Evolutionary conservation across 208 protist genomes (phyloP), one percentile per base, ranked within the genome.

Genomic region (Wallacemonas collosoma): DNA sequence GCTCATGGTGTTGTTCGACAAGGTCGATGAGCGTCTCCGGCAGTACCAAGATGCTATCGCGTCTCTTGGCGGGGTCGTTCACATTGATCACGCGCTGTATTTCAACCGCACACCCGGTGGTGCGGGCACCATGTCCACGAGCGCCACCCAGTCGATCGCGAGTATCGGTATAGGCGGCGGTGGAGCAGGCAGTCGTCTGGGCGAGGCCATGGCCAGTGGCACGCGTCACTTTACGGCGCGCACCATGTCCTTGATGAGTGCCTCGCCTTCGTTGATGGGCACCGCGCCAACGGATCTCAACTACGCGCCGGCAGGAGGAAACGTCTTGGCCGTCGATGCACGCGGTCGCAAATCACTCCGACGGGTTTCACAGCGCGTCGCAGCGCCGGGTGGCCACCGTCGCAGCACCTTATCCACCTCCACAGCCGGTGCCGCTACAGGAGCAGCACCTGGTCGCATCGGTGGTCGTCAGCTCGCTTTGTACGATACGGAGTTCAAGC

Each of bases 401-500:
- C 54, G 35, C 15, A 58, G 54, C 54, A 26, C 1, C 15, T 17
- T 58, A 7, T 58, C 54, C 6, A 51, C 14, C 14, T 8, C 41
- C 61, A 35, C 43, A 2, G 50, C 44, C 7, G 56, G 3, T 3
- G 40, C 48, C 1, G 1, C 53, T 38, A 47, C 51, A 2, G 48
- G 40, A 38, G 11, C 60, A 15, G 39, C 51, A 15, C 2, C 36
- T 6, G 41, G 44, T 2, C 45, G 45, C 45, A 50, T 80, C 53
- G 77, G 72, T 14, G 43, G 81, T 8, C 45, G 63, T 0, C 77
- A 79, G n/a, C 77, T 81, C 6, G 84, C 72, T 69, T 73, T 73
- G 35, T 91, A 89, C 78, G 80, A 77, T 43, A 77, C 73, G 9
- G 78, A 86, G 50, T 89, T 81, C 44, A 70, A 73, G 14, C 43